Evolutionary conservation across 1,139 yeast species (phyloP).

Genomic region (Williopsis jadinii): DNA sequence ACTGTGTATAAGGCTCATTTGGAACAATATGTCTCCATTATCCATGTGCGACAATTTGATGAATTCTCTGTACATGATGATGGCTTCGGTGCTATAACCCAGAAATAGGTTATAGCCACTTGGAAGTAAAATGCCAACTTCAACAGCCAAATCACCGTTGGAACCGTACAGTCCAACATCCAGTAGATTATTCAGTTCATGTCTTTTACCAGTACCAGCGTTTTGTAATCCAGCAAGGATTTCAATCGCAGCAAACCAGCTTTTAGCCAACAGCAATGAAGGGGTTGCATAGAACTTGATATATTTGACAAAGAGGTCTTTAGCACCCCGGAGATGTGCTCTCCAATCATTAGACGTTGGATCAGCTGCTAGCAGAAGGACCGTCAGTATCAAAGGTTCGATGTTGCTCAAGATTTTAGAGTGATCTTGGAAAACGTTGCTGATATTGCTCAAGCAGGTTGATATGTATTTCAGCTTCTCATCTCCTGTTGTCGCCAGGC

Average conservation of each 20-base stretch:
- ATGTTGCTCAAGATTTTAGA: conserved; percentile 40
- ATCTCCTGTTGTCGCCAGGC: conserved; percentile 44
- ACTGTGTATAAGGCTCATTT: conserved; percentile 18
- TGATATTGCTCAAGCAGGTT: conserved; percentile 45
- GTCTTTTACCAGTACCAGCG: conserved; percentile 47
- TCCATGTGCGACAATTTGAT: conserved; percentile 16
- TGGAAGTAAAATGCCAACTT: conserved; percentile 34
- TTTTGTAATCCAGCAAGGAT: conserved; percentile 47
- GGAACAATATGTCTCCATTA: conserved; percentile 17
- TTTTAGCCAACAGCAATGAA: conserved; percentile 44
- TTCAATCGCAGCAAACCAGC: conserved; percentile 58
- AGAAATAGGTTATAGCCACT: conserved; percentile 46
- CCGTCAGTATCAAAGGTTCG: conserved; percentile 53
- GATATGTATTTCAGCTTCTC: conserved; percentile 35
- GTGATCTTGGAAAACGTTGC: conserved; percentile 27
- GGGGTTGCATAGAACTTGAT: conserved; percentile 28
- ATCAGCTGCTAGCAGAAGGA: conserved; percentile 50
- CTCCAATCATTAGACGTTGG: conserved; percentile 59
- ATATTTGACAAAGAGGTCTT: conserved; percentile 47
- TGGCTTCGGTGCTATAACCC: conserved; percentile 34
- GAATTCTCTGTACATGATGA: conserved; percentile 24
- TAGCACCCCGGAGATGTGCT: conserved; percentile 59
- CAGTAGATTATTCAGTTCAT: conserved; percentile 40
- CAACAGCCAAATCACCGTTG: conserved; percentile 27
- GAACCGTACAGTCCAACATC: conserved; percentile 26